phyloP scores from a whole-genome alignment of 106 monocot genomes.

The Ottelia alismoides region DNA sequence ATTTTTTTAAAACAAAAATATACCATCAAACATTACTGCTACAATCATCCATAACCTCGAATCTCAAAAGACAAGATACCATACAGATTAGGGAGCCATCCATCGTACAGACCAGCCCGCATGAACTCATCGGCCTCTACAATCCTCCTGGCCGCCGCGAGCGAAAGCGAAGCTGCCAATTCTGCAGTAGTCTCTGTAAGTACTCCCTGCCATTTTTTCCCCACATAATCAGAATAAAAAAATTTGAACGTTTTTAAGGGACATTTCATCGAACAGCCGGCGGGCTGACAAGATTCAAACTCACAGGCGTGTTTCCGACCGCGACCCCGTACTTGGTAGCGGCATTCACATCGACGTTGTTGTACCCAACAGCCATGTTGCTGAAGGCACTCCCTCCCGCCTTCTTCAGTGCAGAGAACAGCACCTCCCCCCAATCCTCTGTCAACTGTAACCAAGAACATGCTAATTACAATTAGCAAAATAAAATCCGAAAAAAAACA shows the following conservation, averaged over 20 bases:
- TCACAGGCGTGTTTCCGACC: constrained; percentile 93
- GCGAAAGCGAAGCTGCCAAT: constrained; percentile 85
- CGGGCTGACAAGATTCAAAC: constrained; percentile 4
- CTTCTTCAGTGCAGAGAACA: constrained; percentile 80
- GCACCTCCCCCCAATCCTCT: constrained; percentile 97
- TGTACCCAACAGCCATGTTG: constrained; percentile 99
- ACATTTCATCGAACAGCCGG: neutral
- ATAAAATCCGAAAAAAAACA: no score
- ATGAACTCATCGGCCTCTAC: constrained; percentile 98
- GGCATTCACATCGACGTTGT: constrained; percentile 86
- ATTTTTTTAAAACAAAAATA: neutral
- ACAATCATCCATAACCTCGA: no score
- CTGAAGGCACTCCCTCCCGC: constrained; percentile 93
- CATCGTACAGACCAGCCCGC: constrained; percentile 90
- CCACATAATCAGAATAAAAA: neutral
- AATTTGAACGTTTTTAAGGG: neutral
- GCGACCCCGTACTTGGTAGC: constrained; percentile 76
- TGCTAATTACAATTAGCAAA: no score
- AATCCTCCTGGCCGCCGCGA: constrained; percentile 81
- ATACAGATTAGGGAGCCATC: constrained; percentile 97
- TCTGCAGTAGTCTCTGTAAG: constrained; percentile 97
- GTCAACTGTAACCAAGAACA: constrained; percentile 44
- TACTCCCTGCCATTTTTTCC: constrained; percentile 52
- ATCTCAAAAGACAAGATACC: no score
- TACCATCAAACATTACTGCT: neutral